Base-by-base conservation (phyloP, 192 early-diverging fungal species). In the Coemansia pectinata region DNA sequence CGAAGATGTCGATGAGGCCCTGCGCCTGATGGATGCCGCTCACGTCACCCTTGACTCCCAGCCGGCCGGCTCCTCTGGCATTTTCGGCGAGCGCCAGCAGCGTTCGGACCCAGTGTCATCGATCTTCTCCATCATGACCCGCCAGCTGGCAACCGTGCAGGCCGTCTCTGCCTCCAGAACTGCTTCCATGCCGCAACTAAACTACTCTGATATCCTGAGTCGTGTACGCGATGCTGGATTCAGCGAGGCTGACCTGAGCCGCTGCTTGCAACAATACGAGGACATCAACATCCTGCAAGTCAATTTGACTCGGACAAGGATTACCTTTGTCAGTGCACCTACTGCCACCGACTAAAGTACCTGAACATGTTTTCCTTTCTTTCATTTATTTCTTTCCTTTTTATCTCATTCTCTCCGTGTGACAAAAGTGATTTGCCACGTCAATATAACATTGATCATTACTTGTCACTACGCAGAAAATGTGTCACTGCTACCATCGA, bases 21-120 rank as follows among this genome's bases (percentile, higher is more conserved):
- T 96, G 79, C 88, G 95, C 9, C 77, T 96, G 65, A 88, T 95
- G 83, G 91, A 96, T 63, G 93, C 98, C 6, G 93, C 92, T 58
- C 97, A 99, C 76, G 87, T 92, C 31, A 93, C 92, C 21, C 85
- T 88, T 5, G 88, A 94, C 52, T 76, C 87, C 44, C 85, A 80
- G 34, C 78, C 82, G 6, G 61, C 73, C 29, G 67, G 39, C 21
- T 48, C 62, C 40, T 47, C 70, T 2, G 67, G 69, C 44, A 61
- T 70, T 6, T 66, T 74, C 42, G 74, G 76, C 55, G 77, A 83
- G 57, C 75, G 62, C 73, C 81, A 36, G 63, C 62, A 65, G 15
- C 68, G 70, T 74, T 75, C 69, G 62, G 85, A 68, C 67, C 72
- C 62, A 74, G 83, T 45, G 87, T 92, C 70, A 63, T 85, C 85